phyloP scores from a whole-genome alignment of 1,139 yeast genomes.

The Dujonia santamariae region DNA sequence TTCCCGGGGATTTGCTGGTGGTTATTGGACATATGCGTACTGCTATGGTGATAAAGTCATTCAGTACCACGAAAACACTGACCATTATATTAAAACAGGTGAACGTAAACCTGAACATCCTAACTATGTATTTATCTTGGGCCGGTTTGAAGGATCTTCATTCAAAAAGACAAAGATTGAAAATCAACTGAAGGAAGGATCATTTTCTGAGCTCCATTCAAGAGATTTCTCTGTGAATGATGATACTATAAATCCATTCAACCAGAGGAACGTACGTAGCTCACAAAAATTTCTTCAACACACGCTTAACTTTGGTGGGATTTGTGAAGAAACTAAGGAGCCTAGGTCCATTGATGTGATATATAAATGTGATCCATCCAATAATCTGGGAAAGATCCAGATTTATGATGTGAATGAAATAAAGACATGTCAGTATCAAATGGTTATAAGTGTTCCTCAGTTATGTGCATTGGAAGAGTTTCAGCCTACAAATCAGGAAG shows the following conservation, averaged over 20 bases:
- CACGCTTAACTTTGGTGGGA: slow-evolving; percentile 54
- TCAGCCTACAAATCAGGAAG: slow-evolving; percentile 32
- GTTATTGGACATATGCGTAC: slow-evolving; percentile 65
- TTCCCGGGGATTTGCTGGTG: slow-evolving; percentile 35
- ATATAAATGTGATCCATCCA: slow-evolving; percentile 59
- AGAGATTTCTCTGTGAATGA: slow-evolving; percentile 22
- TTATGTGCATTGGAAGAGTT: slow-evolving; percentile 57
- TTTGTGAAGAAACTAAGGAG: slow-evolving; percentile 68
- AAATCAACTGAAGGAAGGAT: slow-evolving; percentile 17
- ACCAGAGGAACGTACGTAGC: slow-evolving; percentile 9
- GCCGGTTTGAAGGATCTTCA: slow-evolving; percentile 32
- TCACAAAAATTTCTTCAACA: slow-evolving; percentile 46
- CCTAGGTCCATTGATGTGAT: slow-evolving; percentile 64
- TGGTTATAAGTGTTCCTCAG: slow-evolving; percentile 55
- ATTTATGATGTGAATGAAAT: slow-evolving; percentile 54
- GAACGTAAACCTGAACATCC: slow-evolving; percentile 36
- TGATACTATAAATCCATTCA: slow-evolving; percentile 17
- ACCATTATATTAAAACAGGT: slow-evolving; percentile 19
- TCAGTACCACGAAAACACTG: slow-evolving; percentile 53
- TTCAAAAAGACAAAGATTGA: slow-evolving; percentile 17
- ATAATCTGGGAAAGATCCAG: slow-evolving; percentile 26
- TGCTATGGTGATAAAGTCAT: slow-evolving; percentile 53
- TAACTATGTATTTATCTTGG: slow-evolving; percentile 41
- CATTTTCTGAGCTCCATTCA: slow-evolving; percentile 10
- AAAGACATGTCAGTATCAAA: slow-evolving; percentile 68